A percentile compares a stretch with the other conserved stretches of the same genome.
Evolutionary conservation across 495 filamentous ascomycete genomes (phyloP).

Genomic region (Tuber calosporum): DNA sequence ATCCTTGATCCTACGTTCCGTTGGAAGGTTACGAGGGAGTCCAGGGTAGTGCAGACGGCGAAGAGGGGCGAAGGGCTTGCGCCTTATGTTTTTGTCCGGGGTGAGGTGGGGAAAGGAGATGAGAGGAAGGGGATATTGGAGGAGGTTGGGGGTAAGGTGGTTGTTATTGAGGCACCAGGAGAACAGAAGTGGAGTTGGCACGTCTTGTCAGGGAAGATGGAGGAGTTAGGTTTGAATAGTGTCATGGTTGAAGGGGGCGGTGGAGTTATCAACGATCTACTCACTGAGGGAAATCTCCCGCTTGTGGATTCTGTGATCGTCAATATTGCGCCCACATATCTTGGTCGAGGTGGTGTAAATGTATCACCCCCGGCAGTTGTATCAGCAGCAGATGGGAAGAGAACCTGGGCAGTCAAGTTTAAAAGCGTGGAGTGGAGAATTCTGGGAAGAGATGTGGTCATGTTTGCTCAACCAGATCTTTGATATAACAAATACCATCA

Average conservation of each 20-base stretch:
- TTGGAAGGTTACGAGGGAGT: constrained; percentile 57
- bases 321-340: constrained; percentile 76
- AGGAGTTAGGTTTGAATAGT: constrained; percentile 57
- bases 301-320: constrained; percentile 69
- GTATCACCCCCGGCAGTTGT: constrained; percentile 55
- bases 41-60: constrained; percentile 59
- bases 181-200: neutral
- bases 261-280: constrained; percentile 65
- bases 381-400: constrained; percentile 47
- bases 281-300: constrained; percentile 54
- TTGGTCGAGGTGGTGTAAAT: constrained; percentile 68
- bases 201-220: neutral
- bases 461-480: constrained; percentile 53
- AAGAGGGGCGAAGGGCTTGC: constrained; percentile 60
- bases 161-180: constrained; percentile 31
- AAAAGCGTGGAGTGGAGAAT: constrained; percentile 63
- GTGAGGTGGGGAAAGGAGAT: constrained; percentile 28
- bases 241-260: constrained; percentile 88
- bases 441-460: constrained; percentile 69
- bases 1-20: constrained; percentile 66
- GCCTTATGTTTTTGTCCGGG: constrained; percentile 59
- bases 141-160: constrained; percentile 44
- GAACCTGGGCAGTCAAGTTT: constrained; percentile 55
- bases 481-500: constrained; percentile 2
- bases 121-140: constrained; percentile 38